These are phyloP conservation scores for Verticillium isaacii DNA, from an alignment of 2,329 filamentous ascomycete genomes.

Conservation along the genomic window DNA sequence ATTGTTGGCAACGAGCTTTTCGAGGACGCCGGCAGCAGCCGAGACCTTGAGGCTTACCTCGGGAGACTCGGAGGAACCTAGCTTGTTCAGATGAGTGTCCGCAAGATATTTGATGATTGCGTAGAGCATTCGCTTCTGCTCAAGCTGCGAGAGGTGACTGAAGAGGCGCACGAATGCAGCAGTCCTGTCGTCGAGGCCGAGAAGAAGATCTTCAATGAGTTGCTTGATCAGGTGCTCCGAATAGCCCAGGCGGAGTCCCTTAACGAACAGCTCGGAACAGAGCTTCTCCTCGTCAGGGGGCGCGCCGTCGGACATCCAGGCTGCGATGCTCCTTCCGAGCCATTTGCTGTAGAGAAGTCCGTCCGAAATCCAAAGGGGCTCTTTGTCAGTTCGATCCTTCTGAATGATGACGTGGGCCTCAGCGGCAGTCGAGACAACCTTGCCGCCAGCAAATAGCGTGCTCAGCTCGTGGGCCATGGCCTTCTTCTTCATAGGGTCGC, in stretches of 20 bases:
- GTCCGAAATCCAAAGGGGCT: slow-evolving; percentile 56
- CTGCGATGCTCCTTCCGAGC: slow-evolving; percentile 61
- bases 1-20: slow-evolving; percentile 40
- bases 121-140: slow-evolving; percentile 38
- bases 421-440: slow-evolving; percentile 44
- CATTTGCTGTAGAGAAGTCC: slow-evolving; percentile 64
- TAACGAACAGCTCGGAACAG: slow-evolving; percentile 45
- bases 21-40: slow-evolving; percentile 55
- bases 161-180: slow-evolving; percentile 26
- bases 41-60: slow-evolving; percentile 38
- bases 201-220: slow-evolving; percentile 31
- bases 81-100: slow-evolving; percentile 32
- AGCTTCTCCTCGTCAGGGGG: slow-evolving; percentile 26
- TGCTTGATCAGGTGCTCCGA: slow-evolving; percentile 40
- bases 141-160: slow-evolving; percentile 29
- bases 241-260: slow-evolving; percentile 68
- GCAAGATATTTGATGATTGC: slow-evolving; percentile 39
- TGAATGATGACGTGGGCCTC: slow-evolving; percentile 50
- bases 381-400: slow-evolving; percentile 18
- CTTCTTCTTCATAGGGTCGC: slow-evolving; percentile 18
- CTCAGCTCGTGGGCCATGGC: slow-evolving; percentile 38
- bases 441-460: slow-evolving; percentile 42
- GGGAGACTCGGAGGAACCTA: slow-evolving; percentile 23
- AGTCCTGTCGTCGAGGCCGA: slow-evolving; percentile 18
- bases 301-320: slow-evolving; percentile 29